These are phyloP conservation scores for Cystobasidium ongulense DNA, from an alignment of 768 basidiomycete genomes.

Conservation along the genomic window DNA sequence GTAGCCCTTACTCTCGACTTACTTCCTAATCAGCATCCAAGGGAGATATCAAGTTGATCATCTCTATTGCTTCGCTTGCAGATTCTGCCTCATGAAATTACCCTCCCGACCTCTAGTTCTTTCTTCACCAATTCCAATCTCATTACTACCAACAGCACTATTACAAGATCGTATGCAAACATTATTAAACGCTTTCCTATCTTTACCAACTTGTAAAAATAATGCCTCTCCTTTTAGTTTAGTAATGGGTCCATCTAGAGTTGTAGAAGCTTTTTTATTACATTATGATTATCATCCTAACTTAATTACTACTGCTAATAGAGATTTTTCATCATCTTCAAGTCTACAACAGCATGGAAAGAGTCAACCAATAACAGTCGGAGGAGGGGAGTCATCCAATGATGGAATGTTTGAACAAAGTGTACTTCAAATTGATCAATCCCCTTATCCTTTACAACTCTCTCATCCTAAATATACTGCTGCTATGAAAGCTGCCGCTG, in stretches of 20 bases:
- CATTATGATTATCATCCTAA: slow-evolving; percentile 16
- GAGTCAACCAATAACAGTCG: neutral
- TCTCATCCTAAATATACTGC: slow-evolving; percentile 10
- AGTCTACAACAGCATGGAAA: no score
- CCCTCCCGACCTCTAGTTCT: slow-evolving; percentile 21
- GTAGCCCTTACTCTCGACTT: neutral
- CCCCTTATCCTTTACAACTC: neutral
- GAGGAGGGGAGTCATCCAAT: no score
- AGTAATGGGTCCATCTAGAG: slow-evolving; percentile 23
- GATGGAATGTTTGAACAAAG: slow-evolving; percentile 6
- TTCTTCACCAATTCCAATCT: slow-evolving; percentile 19
- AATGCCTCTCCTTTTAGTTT: slow-evolving; percentile 3
- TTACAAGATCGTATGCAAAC: slow-evolving; percentile 13
- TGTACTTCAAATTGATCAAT: neutral
- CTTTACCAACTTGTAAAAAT: neutral
- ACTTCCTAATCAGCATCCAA: neutral
- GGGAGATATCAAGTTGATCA: neutral
- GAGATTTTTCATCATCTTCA: neutral
- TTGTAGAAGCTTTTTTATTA: slow-evolving; percentile 28
- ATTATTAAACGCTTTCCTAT: slow-evolving; percentile 1
- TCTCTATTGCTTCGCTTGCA: neutral
- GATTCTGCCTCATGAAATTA: slow-evolving; percentile 27
- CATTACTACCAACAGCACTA: slow-evolving; percentile 17
- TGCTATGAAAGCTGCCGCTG: neutral
- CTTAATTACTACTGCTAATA: neutral